phyloP scores from a whole-genome alignment of 2,329 filamentous ascomycete species.

The Bretziella fagacearum region DNA sequence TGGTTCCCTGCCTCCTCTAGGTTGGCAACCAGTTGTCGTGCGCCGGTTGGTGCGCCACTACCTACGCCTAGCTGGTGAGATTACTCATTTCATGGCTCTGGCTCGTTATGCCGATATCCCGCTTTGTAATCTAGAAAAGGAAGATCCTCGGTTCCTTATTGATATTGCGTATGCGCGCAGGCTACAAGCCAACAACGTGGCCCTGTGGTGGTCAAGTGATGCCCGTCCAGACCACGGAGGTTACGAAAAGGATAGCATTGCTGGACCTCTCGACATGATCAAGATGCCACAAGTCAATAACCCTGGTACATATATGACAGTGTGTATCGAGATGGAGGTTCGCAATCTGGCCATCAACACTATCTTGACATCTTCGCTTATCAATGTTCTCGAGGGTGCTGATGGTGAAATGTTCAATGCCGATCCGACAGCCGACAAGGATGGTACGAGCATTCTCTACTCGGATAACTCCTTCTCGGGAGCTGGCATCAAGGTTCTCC shows the following conservation, averaged over 20 bases:
- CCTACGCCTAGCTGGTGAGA: conserved; percentile 81
- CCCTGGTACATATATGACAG: conserved; percentile 82
- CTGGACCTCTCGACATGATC: conserved; percentile 66
- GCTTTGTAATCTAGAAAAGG: conserved; percentile 83
- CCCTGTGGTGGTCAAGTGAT: conserved; percentile 89
- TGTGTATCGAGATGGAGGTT: conserved; percentile 88
- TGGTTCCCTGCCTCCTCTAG: conserved; percentile 73
- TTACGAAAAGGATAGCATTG: conserved; percentile 81
- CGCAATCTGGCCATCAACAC: conserved; percentile 96
- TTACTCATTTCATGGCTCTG: conserved; percentile 71
- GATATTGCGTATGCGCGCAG: conserved; percentile 87
- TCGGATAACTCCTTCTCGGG: conserved; percentile 59
- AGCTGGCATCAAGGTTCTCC: conserved; percentile 72
- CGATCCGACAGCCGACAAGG: conserved; percentile 42
- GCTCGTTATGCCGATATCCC: conserved; percentile 88
- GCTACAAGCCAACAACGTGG: conserved; percentile 77
- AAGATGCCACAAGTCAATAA: conserved; percentile 90
- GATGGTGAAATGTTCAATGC: conserved; percentile 76
- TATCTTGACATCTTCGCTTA: conserved; percentile 84
- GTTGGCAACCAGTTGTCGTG: conserved; percentile 82
- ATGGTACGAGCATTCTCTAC: conserved; percentile 21
- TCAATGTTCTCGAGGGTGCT: conserved; percentile 86
- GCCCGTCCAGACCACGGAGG: conserved; percentile 87
- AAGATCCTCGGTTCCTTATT: conserved; percentile 88
- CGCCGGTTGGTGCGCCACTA: conserved; percentile 79